Conservation (phyloP, 495 filamentous ascomycete genomes). For the Penicillium lividum region DNA sequence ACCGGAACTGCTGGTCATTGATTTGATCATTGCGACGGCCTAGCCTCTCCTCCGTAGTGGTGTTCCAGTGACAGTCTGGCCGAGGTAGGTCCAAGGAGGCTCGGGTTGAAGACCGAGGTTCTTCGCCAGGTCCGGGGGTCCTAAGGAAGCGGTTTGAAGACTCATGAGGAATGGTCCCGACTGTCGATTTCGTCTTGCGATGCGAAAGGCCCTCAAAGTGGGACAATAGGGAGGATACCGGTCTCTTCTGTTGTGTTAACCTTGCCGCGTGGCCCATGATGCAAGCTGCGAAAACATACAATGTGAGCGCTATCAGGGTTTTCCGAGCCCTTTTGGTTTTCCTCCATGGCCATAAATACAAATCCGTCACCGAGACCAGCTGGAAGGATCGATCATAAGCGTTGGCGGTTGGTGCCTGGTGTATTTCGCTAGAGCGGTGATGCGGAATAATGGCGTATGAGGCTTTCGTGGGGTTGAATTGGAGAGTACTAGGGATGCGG, state of each 20-base stretch:
- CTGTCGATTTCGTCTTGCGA: slow-evolving; percentile 38
- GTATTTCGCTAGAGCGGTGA: not conserved
- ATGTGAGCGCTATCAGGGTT: slow-evolving; percentile 47
- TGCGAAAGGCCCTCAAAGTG: slow-evolving; percentile 87
- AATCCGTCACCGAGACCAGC: slow-evolving; percentile 28
- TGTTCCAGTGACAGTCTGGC: slow-evolving; percentile 41
- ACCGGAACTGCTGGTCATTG: slow-evolving; percentile 33
- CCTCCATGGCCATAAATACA: slow-evolving; percentile 42
- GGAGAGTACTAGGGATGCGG: not conserved
- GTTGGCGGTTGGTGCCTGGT: slow-evolving; percentile 11
- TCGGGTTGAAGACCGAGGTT: slow-evolving; percentile 48
- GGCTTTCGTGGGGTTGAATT: slow-evolving; percentile 7
- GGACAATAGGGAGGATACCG: slow-evolving; percentile 88
- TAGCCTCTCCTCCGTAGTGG: slow-evolving; percentile 33
- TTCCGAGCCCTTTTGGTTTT: slow-evolving; percentile 37
- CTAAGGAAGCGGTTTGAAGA: slow-evolving; percentile 34
- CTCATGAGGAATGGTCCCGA: slow-evolving; percentile 34
- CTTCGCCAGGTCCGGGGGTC: slow-evolving; percentile 43
- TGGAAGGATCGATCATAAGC: slow-evolving; percentile 37
- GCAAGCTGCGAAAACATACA: slow-evolving; percentile 39
- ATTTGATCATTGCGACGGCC: slow-evolving; percentile 19
- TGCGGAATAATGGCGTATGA: slow-evolving; percentile 4
- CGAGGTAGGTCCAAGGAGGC: slow-evolving; percentile 56
- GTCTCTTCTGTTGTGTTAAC: slow-evolving; percentile 47
- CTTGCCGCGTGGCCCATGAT: slow-evolving; percentile 16